These are phyloP conservation scores for Geotrichum restrictum DNA, from an alignment of 1,139 yeast genomes.

Conservation along the genomic window DNA sequence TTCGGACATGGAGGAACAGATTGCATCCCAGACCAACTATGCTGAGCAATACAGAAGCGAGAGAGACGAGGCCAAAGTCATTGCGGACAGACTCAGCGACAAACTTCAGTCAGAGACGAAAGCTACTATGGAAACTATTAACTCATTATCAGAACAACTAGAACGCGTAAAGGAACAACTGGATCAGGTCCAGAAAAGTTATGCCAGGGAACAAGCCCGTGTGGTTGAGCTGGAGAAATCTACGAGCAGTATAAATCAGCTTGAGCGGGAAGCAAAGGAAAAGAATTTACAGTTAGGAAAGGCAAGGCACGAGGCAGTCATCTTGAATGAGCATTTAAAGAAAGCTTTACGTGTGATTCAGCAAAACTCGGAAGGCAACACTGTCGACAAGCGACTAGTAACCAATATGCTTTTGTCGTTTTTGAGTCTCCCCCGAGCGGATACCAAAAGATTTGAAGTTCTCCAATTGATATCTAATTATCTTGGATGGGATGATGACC, in stretches of 20 bases:
- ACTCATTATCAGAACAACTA: constrained; percentile 1
- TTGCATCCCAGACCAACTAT: constrained; percentile 17
- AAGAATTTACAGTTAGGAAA: constrained; percentile 82
- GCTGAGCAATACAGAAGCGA: constrained; percentile 21
- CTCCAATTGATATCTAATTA: constrained; percentile 76
- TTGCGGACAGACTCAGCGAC: not conserved
- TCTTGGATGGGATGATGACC: constrained; percentile 82
- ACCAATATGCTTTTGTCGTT: constrained; percentile 83
- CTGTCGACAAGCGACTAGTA: constrained; percentile 81
- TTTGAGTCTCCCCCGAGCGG: constrained; percentile 85
- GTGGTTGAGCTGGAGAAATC: constrained; percentile 35
- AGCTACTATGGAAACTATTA: not conserved
- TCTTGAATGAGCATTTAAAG: constrained; percentile 86
- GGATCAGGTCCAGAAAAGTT: not conserved
- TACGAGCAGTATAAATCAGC: constrained; percentile 32
- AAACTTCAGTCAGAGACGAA: not conserved
- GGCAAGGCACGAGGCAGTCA: constrained; percentile 92
- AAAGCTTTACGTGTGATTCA: constrained; percentile 83
- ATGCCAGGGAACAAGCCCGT: constrained; percentile 8
- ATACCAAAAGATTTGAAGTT: constrained; percentile 89
- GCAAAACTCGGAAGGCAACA: constrained; percentile 64
- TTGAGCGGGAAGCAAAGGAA: constrained; percentile 58
- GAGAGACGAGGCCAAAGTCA: constrained; percentile 16
- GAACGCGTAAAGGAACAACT: constrained; percentile 4
- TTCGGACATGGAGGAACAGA: constrained; percentile 18